Evolutionary conservation across 2,329 filamentous ascomycete genomes (phyloP), one percentile per base, ranked within the genome.

Genomic region (Penicillium sp.): DNA sequence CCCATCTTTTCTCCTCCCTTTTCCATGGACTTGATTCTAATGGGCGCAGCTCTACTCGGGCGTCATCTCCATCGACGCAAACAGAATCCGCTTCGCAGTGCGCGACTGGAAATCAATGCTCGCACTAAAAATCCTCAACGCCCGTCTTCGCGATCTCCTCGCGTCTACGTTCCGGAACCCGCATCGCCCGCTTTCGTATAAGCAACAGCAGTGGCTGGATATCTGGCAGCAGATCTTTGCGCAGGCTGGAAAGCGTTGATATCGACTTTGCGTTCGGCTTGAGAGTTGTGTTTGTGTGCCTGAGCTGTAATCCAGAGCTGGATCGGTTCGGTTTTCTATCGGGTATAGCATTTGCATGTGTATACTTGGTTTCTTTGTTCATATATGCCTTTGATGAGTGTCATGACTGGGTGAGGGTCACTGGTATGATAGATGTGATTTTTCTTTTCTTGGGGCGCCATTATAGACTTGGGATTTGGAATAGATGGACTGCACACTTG

Each of bases 51-150:
- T 96, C 76, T 95, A 90, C 67, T 84, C 92, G 0, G 94, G 94
- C 13, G 87, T 96, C 2, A 81, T 96, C 36, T 81, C 90, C 18
- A 81, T 99, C 40, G 94, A 96, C 67, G 88, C 90, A 40, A 95
- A 96, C 68, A 82, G 92, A 27, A 82, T 92, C 44, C 83, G 90
- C 44, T 96, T 97, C 68, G 83, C 87, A 20, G 81, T 95, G 0
- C 81, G 85, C 4, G 89, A 95, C 67, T 97, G 92, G 92, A 95
- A 92, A 73, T 87, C 87, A 0, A 86, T 94, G 80, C 82, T 96
- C 31, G 91, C 88, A n/a, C 76, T 99, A 65, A 96, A 96, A 73
- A 83, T 85, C 5, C 76, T 97, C 47, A 83, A 90, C 18, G 76
- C 79, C 2, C 81, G 88, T 24, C 76, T 96, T 16, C 84, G 87